Percentiles rank a stretch among this genome's conserved stretches.
Evolutionary conservation across 2,329 filamentous ascomycete genomes (phyloP).

Genomic region (Neophaeococcomyces aloes): DNA sequence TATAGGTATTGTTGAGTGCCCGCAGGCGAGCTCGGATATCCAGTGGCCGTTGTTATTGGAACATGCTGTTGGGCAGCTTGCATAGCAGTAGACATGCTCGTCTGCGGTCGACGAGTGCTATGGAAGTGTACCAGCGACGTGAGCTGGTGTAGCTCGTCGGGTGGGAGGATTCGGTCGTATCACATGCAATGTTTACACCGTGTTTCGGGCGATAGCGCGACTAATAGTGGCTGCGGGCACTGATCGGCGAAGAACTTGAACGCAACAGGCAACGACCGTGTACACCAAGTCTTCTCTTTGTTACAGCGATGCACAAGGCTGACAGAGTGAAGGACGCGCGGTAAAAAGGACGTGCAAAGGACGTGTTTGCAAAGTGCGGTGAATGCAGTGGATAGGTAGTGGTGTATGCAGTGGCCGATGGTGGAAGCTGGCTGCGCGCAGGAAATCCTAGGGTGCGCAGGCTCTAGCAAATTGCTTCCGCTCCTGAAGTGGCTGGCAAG

Average conservation of each 20-base stretch:
- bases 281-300: no score
- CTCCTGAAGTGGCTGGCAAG: no score
- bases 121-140: not conserved
- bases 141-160: conserved; percentile 6
- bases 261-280: no score
- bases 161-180: conserved; percentile 4
- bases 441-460: no score
- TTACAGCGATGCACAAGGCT: no score
- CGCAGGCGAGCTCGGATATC: conserved; percentile 1
- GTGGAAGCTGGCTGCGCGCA: no score
- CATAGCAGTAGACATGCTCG: conserved; percentile 9
- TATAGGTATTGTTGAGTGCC: conserved; percentile 5
- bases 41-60: conserved; percentile 2
- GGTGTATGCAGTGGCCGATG: no score
- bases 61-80: conserved; percentile 10
- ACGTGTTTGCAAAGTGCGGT: no score
- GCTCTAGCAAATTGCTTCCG: no score
- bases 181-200: conserved; percentile 7
- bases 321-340: no score
- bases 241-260: not conserved
- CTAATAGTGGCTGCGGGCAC: not conserved
- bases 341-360: no score
- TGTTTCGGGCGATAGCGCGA: conserved; percentile 1
- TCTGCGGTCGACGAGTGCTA: not conserved
- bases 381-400: no score